These are phyloP conservation scores for Nigrospora oryzae DNA, from an alignment of 2,329 filamentous ascomycete genomes.

Conservation along the genomic window DNA sequence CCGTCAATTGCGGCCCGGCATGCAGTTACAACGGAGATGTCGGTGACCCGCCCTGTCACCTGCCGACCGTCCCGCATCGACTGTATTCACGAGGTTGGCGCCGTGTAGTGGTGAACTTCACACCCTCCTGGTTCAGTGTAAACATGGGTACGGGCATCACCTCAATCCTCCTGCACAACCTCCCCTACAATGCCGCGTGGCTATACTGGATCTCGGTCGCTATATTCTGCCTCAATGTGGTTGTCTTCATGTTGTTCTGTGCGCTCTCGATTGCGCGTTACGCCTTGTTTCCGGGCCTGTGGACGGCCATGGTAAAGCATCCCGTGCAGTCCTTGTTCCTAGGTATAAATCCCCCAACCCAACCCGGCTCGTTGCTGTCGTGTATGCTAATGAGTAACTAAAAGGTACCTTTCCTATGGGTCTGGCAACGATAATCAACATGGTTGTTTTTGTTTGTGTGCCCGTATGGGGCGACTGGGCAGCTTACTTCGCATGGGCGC, in stretches of 20 bases:
- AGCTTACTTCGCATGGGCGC: conserved; percentile 37
- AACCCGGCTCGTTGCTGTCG: conserved; percentile 14
- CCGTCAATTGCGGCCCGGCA: too few species aligned
- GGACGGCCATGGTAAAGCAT: conserved; percentile 51
- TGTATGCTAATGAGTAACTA: too few species aligned
- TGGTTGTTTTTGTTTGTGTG: conserved; percentile 49
- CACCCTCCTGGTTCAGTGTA: conserved; percentile 22
- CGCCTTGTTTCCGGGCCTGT: conserved; percentile 51
- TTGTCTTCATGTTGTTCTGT: conserved; percentile 44
- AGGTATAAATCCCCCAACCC: conserved; percentile 41
- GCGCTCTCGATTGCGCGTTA: conserved; percentile 47
- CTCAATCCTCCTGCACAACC: conserved; percentile 45
- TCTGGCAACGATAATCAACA: conserved; percentile 38
- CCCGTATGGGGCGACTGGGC: conserved; percentile 47
- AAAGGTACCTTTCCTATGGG: neutral
- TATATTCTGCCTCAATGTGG: conserved; percentile 47
- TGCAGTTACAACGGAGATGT: too few species aligned
- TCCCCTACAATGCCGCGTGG: conserved; percentile 47
- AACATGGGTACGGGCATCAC: conserved; percentile 58
- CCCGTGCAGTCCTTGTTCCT: conserved; percentile 55
- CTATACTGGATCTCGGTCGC: conserved; percentile 46
- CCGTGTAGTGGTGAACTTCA: neutral
- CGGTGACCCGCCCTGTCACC: too few species aligned
- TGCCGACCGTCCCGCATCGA: too few species aligned
- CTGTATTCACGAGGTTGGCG: neutral